Evolutionary conservation across 2,329 filamentous ascomycete species (phyloP).

Genomic region (Emergomyces orientalis): DNA sequence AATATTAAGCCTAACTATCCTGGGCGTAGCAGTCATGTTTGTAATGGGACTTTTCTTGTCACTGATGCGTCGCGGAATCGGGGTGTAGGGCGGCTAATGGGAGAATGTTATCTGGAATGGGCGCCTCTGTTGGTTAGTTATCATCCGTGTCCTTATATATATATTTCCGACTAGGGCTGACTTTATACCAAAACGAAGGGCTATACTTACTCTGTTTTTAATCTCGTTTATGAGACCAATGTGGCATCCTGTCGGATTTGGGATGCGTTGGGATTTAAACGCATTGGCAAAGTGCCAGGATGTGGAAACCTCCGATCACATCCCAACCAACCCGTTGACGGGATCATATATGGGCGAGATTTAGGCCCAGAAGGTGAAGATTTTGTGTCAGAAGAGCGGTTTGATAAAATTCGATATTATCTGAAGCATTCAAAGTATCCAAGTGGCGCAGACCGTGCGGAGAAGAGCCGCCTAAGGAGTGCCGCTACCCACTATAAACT

Average conservation of each 20-base stretch:
- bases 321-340: constrained; percentile 60
- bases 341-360: constrained; percentile 66
- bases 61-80: constrained; percentile 64
- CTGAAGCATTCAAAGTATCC: constrained; percentile 92
- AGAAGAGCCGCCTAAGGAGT: constrained; percentile 88
- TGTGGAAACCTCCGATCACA: constrained; percentile 61
- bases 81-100: constrained; percentile 66
- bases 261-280: constrained; percentile 87
- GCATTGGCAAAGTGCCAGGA: constrained; percentile 71
- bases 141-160: constrained; percentile 25
- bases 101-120: constrained; percentile 68
- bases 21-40: constrained; percentile 80
- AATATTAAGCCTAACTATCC: constrained; percentile 94
- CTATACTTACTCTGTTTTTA: constrained; percentile 89
- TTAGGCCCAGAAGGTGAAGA: constrained; percentile 60
- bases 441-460: constrained; percentile 81
- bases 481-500: constrained; percentile 94
- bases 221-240: constrained; percentile 89
- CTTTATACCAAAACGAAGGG: constrained; percentile 42
- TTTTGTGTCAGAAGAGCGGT: constrained; percentile 86
- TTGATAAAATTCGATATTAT: constrained; percentile 98
- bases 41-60: constrained; percentile 65
- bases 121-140: constrained; percentile 51
- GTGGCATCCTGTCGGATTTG: constrained; percentile 82
- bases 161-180: constrained; percentile 1